Percentiles rank a stretch among this genome's conserved stretches.
These are phyloP conservation scores for Nephelium lappaceum DNA, from an alignment of 345 rosid species.

Conservation along the genomic window DNA sequence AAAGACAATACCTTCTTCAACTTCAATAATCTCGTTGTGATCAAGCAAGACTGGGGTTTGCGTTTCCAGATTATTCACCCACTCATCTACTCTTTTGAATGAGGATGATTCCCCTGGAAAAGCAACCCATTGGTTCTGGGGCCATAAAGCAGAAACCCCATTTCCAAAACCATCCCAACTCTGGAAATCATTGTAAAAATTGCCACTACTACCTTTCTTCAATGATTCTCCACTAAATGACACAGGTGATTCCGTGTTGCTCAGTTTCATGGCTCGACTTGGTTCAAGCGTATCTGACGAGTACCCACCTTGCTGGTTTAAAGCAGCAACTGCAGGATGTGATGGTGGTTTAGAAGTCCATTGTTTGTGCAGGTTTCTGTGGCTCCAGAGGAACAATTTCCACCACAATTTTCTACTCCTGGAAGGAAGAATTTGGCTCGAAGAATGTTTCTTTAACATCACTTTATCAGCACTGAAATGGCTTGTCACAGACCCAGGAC, in stretches of 20 bases:
- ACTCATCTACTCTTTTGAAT: constrained; percentile 71
- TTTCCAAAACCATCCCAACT: constrained; percentile 44
- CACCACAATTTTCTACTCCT: constrained; percentile 82
- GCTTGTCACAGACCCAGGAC: constrained; percentile 56
- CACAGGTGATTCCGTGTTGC: constrained; percentile 47
- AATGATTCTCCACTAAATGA: constrained; percentile 49
- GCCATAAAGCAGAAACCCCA: constrained; percentile 56
- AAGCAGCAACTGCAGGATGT: constrained; percentile 15
- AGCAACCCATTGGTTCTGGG: constrained; percentile 84
- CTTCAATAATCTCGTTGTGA: constrained; percentile 36
- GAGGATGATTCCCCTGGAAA: constrained; percentile 68
- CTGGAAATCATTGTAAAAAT: constrained; percentile 17
- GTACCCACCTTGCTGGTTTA: constrained; percentile 81
- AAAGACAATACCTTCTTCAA: constrained; percentile 36
- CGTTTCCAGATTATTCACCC: constrained; percentile 73
- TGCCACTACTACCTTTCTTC: constrained; percentile 21
- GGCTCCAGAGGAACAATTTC: constrained; percentile 96
- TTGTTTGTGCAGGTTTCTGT: constrained; percentile 70
- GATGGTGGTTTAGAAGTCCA: constrained; percentile 40
- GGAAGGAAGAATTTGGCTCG: constrained; percentile 90
- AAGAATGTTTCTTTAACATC: constrained; percentile 89
- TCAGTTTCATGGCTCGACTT: constrained; percentile 30
- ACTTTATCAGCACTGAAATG: constrained; percentile 81
- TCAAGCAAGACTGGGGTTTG: constrained; percentile 30
- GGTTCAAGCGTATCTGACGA: constrained; percentile 78